phyloP scores from a whole-genome alignment of 2,329 filamentous ascomycete genomes.

The Phialophora macrospora region DNA sequence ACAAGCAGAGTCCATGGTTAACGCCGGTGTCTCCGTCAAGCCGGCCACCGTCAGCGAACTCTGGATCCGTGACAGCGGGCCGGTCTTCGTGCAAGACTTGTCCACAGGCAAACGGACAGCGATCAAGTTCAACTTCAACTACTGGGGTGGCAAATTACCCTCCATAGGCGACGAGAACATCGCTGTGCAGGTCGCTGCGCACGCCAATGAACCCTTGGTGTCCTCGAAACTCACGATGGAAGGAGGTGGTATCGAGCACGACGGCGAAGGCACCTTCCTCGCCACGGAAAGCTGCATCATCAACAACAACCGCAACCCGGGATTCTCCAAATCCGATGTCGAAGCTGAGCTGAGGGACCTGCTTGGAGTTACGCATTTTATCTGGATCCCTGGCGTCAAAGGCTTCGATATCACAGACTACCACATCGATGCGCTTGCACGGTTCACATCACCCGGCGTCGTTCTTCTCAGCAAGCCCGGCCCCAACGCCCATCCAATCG shows the following conservation, averaged over 20 bases:
- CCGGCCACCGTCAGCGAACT: constrained; percentile 39
- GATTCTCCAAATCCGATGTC: constrained; percentile 36
- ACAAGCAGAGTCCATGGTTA: constrained; percentile 18
- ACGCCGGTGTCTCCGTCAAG: constrained; percentile 32
- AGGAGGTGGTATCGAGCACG: constrained; percentile 45
- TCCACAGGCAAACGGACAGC: constrained; percentile 28
- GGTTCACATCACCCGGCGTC: constrained; percentile 41
- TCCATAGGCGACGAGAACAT: constrained; percentile 27
- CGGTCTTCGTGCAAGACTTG: constrained; percentile 39
- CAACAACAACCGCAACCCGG: constrained; percentile 42
- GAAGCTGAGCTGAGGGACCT: constrained; percentile 41
- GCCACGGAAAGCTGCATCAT: constrained; percentile 45
- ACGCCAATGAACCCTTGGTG: constrained; percentile 23
- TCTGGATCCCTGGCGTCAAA: constrained; percentile 44
- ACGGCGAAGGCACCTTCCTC: constrained; percentile 46
- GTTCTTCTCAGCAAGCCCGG: constrained; percentile 42
- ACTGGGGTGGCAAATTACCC: constrained; percentile 35
- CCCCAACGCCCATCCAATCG: constrained; percentile 32
- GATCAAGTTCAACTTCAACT: constrained; percentile 19
- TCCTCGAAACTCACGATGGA: constrained; percentile 40
- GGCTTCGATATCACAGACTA: constrained; percentile 45
- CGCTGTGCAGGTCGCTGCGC: constrained; percentile 16
- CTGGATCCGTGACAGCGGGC: constrained; percentile 44
- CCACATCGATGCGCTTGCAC: constrained; percentile 43
- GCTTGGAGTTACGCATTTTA: constrained; percentile 42